These are phyloP conservation scores for Lasiosphaeria hispida DNA, from an alignment of 495 filamentous ascomycete genomes.

Conservation along the genomic window DNA sequence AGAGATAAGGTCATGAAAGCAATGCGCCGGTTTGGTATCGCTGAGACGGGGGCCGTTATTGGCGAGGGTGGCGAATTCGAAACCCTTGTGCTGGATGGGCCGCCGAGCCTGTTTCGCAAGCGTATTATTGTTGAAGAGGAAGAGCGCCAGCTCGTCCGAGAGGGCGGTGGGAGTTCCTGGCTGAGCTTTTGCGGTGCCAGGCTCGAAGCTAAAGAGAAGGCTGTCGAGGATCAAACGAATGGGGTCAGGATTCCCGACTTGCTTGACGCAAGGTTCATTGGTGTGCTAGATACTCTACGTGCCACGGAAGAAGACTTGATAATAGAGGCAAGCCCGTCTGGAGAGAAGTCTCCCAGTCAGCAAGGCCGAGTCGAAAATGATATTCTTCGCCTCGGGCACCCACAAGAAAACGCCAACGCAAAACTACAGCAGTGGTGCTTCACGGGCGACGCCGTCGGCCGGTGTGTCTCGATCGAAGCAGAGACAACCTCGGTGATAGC, in stretches of 20 bases:
- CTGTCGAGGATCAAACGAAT: background rate
- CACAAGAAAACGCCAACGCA: background rate
- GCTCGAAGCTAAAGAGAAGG: constrained; percentile 49
- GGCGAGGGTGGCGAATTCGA: constrained; percentile 98
- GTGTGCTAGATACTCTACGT: constrained; percentile 19
- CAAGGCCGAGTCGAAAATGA: background rate
- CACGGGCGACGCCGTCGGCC: background rate
- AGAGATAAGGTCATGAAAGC: constrained; percentile 56
- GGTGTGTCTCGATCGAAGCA: constrained; percentile 27
- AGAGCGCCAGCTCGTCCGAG: constrained; percentile 52
- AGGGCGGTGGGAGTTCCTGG: constrained; percentile 70
- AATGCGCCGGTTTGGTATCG: constrained; percentile 66
- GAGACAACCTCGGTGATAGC: constrained; percentile 35
- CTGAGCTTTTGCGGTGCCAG: constrained; percentile 57
- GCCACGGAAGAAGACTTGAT: background rate
- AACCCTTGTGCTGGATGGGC: constrained; percentile 83
- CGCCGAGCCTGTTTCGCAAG: constrained; percentile 64
- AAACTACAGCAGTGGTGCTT: constrained; percentile 27
- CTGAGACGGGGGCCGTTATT: constrained; percentile 65
- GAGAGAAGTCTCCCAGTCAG: background rate
- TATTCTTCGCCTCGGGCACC: background rate
- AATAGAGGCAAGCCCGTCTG: background rate
- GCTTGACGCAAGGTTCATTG: constrained; percentile 46
- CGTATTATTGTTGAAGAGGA: constrained; percentile 61
- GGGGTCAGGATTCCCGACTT: constrained; percentile 46